phyloP scores from a whole-genome alignment of 345 rosid genomes.

The Cardamine occulta region DNA sequence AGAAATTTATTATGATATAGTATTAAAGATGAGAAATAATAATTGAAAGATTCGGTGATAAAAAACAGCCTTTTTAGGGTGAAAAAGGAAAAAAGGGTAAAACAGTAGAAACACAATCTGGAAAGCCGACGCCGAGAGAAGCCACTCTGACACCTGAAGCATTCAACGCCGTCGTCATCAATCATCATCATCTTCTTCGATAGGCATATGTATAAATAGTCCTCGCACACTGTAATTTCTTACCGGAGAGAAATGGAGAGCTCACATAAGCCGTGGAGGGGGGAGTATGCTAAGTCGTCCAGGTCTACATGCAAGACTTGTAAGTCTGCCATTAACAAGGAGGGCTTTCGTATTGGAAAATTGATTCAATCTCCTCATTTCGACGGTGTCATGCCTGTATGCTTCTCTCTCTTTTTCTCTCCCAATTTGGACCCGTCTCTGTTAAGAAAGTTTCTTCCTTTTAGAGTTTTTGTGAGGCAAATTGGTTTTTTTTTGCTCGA shows the following conservation, averaged over 20 bases:
- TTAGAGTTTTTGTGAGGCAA: conserved; percentile 21
- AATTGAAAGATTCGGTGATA: not conserved
- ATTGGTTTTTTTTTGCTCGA: not conserved
- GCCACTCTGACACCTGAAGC: conserved; percentile 24
- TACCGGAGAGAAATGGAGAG: conserved; percentile 51
- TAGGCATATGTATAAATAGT: conserved; percentile 36
- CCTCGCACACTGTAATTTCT: conserved; percentile 3
- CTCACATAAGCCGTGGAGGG: conserved; percentile 83
- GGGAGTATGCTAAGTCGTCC: conserved; percentile 92
- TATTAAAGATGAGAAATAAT: not conserved
- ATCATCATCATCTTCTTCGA: conserved; percentile 1
- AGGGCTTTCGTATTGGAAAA: conserved; percentile 79
- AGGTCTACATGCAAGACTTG: conserved; percentile 91
- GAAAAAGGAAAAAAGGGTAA: conserved; percentile 20
- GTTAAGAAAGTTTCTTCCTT: conserved; percentile 23
- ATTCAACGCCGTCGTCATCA: conserved; percentile 20
- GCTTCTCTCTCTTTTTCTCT: not conserved
- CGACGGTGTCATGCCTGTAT: conserved; percentile 95
- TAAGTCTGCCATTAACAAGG: conserved; percentile 69
- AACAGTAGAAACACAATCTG: conserved; percentile 35
- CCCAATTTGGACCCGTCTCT: not conserved
- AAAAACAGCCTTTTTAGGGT: conserved; percentile 27
- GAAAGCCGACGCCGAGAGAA: conserved; percentile 35
- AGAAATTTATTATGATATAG: not conserved
- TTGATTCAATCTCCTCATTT: conserved; percentile 83